Evolutionary conservation across 768 basidiomycete species (phyloP).

Genomic region (Pluteus cervinus): DNA sequence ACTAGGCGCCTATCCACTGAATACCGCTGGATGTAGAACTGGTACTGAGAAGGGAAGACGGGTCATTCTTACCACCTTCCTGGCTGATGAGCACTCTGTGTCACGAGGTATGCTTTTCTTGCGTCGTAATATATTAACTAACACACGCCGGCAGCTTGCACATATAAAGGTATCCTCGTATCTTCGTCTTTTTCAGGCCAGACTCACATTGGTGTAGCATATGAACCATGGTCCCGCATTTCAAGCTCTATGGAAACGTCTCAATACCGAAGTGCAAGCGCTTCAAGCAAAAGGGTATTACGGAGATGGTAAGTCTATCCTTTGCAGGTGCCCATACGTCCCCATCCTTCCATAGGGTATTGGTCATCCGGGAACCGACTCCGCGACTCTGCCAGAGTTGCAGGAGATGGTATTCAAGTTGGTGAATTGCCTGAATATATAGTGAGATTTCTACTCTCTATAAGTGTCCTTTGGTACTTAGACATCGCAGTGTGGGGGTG

Average conservation of each 20-base stretch:
- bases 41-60: conserved; percentile 58
- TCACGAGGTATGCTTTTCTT: conserved; percentile 62
- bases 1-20: background rate
- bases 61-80: conserved; percentile 54
- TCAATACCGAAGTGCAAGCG: conserved; percentile 57
- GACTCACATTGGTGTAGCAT: conserved; percentile 37
- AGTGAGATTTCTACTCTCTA: conserved; percentile 31
- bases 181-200: background rate
- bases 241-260: conserved; percentile 65
- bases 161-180: conserved; percentile 61
- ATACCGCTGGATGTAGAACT: conserved; percentile 45
- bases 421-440: conserved; percentile 75
- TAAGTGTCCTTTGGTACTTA: background rate
- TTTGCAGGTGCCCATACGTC: background rate
- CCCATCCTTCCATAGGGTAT: conserved; percentile 43
- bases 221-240: conserved; percentile 78
- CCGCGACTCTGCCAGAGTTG: conserved; percentile 52
- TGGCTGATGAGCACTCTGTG: conserved; percentile 77
- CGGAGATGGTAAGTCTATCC: conserved; percentile 56
- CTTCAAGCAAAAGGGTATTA: conserved; percentile 77
- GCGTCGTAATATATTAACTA: conserved; percentile 9
- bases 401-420: conserved; percentile 41
- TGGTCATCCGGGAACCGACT: conserved; percentile 78
- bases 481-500: conserved; percentile 64
- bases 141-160: conserved; percentile 50